Evolutionary conservation across 148 eudicot genomes (phyloP), one percentile per base, ranked within the genome.

Genomic region (Simmondsia chinensis): DNA sequence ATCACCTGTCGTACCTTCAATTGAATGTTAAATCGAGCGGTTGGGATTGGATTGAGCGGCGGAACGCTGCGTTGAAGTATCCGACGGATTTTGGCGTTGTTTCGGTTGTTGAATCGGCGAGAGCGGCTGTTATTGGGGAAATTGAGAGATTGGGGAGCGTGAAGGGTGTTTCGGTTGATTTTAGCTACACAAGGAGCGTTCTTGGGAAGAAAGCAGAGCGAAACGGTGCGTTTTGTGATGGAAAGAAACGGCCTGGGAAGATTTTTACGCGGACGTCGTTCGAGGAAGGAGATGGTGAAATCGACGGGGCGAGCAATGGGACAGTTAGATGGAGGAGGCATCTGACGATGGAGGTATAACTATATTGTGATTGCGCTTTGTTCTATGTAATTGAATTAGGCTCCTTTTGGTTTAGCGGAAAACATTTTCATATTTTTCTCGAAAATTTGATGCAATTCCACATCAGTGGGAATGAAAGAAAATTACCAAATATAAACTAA

Each of bases 31-130:
- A 63, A 29, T 65, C 50, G 5, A 19, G 12, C 7, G 76, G 75
- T 0, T 91, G 99, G 99, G 50, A 74, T 33, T 91, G 99, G 95
- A 67, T 85, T 35, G 77, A 82, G 22, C 63, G 99, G 39, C 55
- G 61, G 1, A 91, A 91, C 33, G 69, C 94, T 4, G 99, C 94
- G 11, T 31, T 73, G 11, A 64, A 32, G 50, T 91, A 67, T 64
- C 94, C 85, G 5, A 85, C 95, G 1, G 99, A 91, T 70, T 91
- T 91, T 33, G 99, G 88, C 1, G 55, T 85, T 3, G 66, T 91
- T 14, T 33, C 70, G 51, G 66, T 91, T 16, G 71, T 68, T 3
- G 80, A 71, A 8, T 29, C 48, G 26, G 47, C 9, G 2, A 41
- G 27, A 30, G 65, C 16, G 9, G 49, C 15, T 11, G 44, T 91